Base-by-base conservation (phyloP, 306 rosid species). In the Lupinus albus region DNA sequence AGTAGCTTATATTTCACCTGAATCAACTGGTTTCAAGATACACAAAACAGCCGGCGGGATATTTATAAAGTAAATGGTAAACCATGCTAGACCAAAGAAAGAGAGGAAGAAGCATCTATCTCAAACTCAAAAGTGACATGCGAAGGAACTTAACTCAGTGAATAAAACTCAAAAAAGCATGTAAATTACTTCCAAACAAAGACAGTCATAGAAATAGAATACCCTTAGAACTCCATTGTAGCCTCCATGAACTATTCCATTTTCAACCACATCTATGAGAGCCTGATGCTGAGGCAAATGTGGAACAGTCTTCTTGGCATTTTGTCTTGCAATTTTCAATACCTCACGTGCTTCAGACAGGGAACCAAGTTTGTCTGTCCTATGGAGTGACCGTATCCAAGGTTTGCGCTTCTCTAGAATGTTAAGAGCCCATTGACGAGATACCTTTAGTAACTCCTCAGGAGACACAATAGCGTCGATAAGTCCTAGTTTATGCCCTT, bases 201-300 rank as follows among this genome's bases (percentile, higher is more conserved):
- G 30, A 16, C 11, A 46, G 47, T 54, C 20, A 49, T 52, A 69
- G 70, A 56, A 71, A 9, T 25, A 25, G 63, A 54, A 74, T 93
- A 94, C 99, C 95, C 76, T 85, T 63, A 94, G 68, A 73, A 85
- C 81, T 76, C 99, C 99, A 76, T 96, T 88, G 78, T 90, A 93
- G 38, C 99, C 99, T 74, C 99, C 99, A 60, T 88, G 91, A 65
- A 94, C 71, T 52, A 94, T 72, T 64, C 99, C 99, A 46, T 88
- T 87, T 81, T 90, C 96, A 15, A 94, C 75, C 67, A 84, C 97
- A 72, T 94, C 96, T 48, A 94, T 61, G 81, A 97, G 90, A 64
- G 85, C 92, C 70, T 69, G 89, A 53, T 90, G 96, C 81, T 94
- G 99, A 78, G 99, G 99, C 89, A 87, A 68, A 81, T 90, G 88